Percentiles rank a stretch among this genome's conserved stretches.
phyloP scores from a whole-genome alignment of 768 basidiomycete genomes.

The Leccinum obscurum region DNA sequence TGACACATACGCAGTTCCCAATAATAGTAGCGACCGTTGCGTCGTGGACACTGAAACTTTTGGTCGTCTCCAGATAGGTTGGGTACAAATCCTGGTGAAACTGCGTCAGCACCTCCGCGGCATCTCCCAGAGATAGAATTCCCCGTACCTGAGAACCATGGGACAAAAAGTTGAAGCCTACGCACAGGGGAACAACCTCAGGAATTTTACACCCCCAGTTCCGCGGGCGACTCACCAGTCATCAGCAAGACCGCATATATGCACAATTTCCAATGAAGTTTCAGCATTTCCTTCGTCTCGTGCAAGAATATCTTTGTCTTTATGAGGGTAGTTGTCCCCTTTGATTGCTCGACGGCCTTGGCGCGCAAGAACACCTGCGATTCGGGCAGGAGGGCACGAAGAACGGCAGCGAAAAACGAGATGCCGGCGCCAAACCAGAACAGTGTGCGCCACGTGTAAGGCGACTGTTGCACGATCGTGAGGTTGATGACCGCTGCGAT shows the following conservation, averaged over 20 bases:
- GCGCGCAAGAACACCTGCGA: constrained; percentile 71
- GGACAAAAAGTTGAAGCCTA: constrained; percentile 76
- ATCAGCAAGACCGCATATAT: constrained; percentile 84
- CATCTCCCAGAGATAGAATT: not conserved
- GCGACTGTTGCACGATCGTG: constrained; percentile 42
- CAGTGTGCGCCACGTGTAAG: constrained; percentile 64
- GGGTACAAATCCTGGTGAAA: constrained; percentile 65
- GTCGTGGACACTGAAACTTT: constrained; percentile 55
- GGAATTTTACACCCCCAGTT: not conserved
- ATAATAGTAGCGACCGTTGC: constrained; percentile 82
- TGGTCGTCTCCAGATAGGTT: constrained; percentile 65
- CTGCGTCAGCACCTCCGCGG: not conserved
- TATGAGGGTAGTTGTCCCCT: constrained; percentile 36
- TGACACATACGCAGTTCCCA: constrained; percentile 57
- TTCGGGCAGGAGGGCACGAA: constrained; percentile 76
- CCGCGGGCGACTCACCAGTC: constrained; percentile 42
- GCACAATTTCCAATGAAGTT: constrained; percentile 76
- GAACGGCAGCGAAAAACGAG: constrained; percentile 62
- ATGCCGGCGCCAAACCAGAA: constrained; percentile 83
- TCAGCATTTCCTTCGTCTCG: constrained; percentile 77
- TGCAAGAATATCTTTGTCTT: constrained; percentile 73
- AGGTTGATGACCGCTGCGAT: constrained; percentile 84
- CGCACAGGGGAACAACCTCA: not conserved
- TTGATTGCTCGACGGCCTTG: constrained; percentile 49
- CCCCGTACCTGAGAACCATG: constrained; percentile 61